Base-by-base conservation (phyloP, 164 flowering plant species). In the Saururus chinensis region DNA sequence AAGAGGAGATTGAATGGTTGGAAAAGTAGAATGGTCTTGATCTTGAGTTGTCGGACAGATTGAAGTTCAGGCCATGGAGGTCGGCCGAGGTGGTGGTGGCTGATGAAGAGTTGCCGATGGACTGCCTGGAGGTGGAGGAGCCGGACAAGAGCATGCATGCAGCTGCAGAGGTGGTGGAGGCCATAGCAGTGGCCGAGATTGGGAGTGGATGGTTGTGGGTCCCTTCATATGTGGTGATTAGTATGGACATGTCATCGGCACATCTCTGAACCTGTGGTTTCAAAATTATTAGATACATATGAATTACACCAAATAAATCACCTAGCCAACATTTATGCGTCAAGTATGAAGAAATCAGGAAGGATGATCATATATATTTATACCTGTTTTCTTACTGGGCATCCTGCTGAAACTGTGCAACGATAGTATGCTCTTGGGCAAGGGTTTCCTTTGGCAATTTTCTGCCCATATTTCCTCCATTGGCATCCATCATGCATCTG, bases 401-500 rank as follows among this genome's bases (percentile, higher is more conserved):
- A 92, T 17, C 87, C 76, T 59, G 97, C 81, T 63, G 92, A 87
- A 62, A 88, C 82, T 0, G 96, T 89, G 79, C 98, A 92, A 19
- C 98, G 89, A 63, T 88, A 92, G 68, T 92, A 92, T 17, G 96
- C 98, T 54, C 98, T 72, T 51, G 98, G 98, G 71, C 97, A 92
- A 22, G 98, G 98, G 60, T 92, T 92, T 57, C 98, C 98, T 77
- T 92, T 89, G 0, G 98, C 83, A 20, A 85, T 84, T 73, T 92
- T 92, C 58, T 92, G 98, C 19, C 98, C 98, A 67, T 92, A 92
- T 76, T 92, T 92, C 70, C 98, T 82, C 98, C 98, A 92, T 71
- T 89, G 98, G 65, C 98, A 92, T 60, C 98, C 98, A 75, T 92
- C 98, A 63, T 79, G 82, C 97, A 92, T 86, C 98, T 92, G 75